Percentiles rank a stretch among this genome's conserved stretches.
Conservation (phyloP, 1,284 basidiomycete species). For the Apiotrichum sp. region DNA sequence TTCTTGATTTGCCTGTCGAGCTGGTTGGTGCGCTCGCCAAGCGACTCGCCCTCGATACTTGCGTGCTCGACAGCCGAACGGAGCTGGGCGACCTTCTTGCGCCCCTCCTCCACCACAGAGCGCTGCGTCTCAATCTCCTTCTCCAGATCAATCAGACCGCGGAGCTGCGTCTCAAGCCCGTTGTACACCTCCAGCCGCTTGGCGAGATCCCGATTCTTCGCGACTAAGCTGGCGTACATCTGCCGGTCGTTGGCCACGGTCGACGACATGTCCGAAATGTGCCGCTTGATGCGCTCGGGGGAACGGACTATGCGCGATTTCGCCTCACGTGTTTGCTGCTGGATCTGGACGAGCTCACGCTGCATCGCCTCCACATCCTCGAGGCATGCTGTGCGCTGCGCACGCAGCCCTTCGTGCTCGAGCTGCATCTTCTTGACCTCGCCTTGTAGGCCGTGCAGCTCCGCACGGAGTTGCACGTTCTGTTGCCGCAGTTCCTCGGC, state of each 20-base stretch:
- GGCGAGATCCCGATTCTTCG: constrained; percentile 67
- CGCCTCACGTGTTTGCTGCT: constrained; percentile 52
- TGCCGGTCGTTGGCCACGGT: constrained; percentile 57
- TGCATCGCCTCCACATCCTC: constrained; percentile 27
- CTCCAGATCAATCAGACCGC: constrained; percentile 38
- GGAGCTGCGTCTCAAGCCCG: constrained; percentile 61
- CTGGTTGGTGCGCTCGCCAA: constrained; percentile 54
- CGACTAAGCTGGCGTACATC: constrained; percentile 57
- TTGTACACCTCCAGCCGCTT: constrained; percentile 63
- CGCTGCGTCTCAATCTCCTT: constrained; percentile 61
- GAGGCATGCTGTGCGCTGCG: constrained; percentile 48
- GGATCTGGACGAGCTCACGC: constrained; percentile 22
- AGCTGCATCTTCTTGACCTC: constrained; percentile 58
- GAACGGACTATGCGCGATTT: constrained; percentile 74
- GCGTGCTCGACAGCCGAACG: constrained; percentile 63
- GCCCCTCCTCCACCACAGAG: constrained; percentile 55
- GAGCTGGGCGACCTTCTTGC: constrained; percentile 60
- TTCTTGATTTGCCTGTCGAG: constrained; percentile 66
- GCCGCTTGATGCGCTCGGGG: constrained; percentile 73
- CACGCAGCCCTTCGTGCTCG: constrained; percentile 61
- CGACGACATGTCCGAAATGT: constrained; percentile 64
- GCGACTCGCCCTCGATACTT: constrained; percentile 63
- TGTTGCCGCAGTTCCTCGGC: constrained; percentile 58
- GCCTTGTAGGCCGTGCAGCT: constrained; percentile 52
- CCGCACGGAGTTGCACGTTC: constrained; percentile 58